A percentile compares a stretch with the other conserved stretches of the same genome.
Conservation (phyloP, 2,329 filamentous ascomycete species). For the Westerdykella sp. region DNA sequence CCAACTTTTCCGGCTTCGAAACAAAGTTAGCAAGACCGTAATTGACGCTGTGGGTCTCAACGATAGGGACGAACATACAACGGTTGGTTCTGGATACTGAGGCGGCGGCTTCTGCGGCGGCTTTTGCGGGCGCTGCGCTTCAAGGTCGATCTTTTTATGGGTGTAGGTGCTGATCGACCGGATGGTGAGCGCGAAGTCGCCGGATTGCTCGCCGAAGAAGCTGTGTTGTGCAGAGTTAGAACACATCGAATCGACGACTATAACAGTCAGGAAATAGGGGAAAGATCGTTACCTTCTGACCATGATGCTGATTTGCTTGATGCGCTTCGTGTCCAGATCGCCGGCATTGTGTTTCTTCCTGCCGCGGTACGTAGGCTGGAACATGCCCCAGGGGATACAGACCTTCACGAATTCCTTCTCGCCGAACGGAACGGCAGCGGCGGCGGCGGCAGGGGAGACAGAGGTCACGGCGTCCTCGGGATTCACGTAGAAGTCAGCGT, state of each 20-base stretch:
- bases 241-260: neutral
- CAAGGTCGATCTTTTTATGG: no score
- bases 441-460: neutral
- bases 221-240: conserved; percentile 40
- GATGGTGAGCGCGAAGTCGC: conserved; percentile 57
- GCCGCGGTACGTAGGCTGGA: conserved; percentile 70
- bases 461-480: neutral
- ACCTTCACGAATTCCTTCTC: conserved; percentile 34
- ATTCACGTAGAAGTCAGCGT: neutral
- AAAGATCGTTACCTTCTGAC: conserved; percentile 60
- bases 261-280: neutral
- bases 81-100: no score
- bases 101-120: no score
- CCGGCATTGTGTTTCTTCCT: conserved; percentile 55
- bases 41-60: no score
- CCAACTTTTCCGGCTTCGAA: no score
- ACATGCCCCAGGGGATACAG: conserved; percentile 56
- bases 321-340: conserved; percentile 51
- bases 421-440: neutral
- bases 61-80: no score
- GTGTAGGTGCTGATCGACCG: conserved; percentile 41
- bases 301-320: conserved; percentile 71
- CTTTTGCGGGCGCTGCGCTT: no score
- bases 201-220: conserved; percentile 69
- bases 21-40: no score